Percentiles rank a stretch among this genome's conserved stretches.
phyloP scores from a whole-genome alignment of 495 filamentous ascomycete species.

The Aspergillus haitiensis region DNA sequence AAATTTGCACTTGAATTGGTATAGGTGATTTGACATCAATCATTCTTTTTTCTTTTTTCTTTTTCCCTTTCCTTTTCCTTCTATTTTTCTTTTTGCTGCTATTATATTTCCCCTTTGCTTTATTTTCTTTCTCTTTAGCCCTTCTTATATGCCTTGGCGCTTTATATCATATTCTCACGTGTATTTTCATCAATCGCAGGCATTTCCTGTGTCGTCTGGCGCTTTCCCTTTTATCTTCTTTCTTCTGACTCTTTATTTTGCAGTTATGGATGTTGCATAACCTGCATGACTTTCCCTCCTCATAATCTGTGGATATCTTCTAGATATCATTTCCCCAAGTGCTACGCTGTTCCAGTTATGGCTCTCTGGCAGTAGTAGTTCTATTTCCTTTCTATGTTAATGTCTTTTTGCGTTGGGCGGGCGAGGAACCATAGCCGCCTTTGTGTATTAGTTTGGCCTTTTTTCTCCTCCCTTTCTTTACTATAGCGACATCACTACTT shows the following conservation, averaged over 20 bases:
- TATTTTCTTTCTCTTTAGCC: conserved; percentile 4
- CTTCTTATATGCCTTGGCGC: conserved; percentile 4
- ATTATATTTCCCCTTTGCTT: not conserved
- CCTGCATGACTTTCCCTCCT: conserved; percentile 28
- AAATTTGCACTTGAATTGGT: not conserved
- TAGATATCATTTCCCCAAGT: conserved; percentile 23
- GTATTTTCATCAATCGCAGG: conserved; percentile 23
- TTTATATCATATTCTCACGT: conserved; percentile 27
- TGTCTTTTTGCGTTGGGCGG: conserved; percentile 28
- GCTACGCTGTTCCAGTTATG: conserved; percentile 42
- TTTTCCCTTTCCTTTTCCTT: conserved; percentile 9
- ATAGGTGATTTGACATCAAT: not conserved
- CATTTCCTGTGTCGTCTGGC: conserved; percentile 23
- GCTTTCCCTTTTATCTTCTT: conserved; percentile 26
- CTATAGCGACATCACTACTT: conserved; percentile 26
- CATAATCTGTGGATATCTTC: conserved; percentile 27
- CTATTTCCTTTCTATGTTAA: conserved; percentile 30
- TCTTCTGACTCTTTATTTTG: conserved; percentile 25
- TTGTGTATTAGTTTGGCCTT: conserved; percentile 30
- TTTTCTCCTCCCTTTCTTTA: not conserved
- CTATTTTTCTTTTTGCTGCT: not conserved
- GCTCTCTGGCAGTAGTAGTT: conserved; percentile 38
- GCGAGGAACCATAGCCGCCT: conserved; percentile 26
- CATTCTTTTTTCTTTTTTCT: conserved; percentile 24
- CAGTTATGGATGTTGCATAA: conserved; percentile 28